These are phyloP conservation scores for Coemansia biformis DNA, from an alignment of 192 early-diverging fungal genomes.

Conservation along the genomic window DNA sequence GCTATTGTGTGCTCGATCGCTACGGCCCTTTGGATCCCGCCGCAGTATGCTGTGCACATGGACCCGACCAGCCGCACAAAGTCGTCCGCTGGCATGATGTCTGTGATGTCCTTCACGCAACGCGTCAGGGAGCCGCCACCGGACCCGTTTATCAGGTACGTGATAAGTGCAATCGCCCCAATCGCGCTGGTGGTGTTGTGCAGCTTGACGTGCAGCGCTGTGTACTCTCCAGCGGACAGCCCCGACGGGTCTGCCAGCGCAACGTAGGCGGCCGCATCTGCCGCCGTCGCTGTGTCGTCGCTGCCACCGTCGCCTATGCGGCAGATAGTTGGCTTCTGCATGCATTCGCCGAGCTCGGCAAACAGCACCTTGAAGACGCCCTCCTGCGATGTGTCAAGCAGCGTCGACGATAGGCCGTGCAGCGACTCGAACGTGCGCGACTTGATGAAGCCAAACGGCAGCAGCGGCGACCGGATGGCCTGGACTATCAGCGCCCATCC, in stretches of 20 bases:
- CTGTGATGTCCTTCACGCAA: constrained; percentile 26
- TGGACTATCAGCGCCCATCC: constrained; percentile 44
- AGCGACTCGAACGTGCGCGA: constrained; percentile 47
- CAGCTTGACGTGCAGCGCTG: constrained; percentile 11
- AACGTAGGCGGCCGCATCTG: constrained; percentile 17
- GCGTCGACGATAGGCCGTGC: constrained; percentile 37
- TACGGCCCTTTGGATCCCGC: constrained; percentile 27
- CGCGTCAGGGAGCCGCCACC: constrained; percentile 38
- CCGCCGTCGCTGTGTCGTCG: no score
- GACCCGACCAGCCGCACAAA: constrained; percentile 20
- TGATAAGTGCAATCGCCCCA: constrained; percentile 30
- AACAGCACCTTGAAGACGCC: constrained; percentile 34
- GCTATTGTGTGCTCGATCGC: constrained; percentile 29
- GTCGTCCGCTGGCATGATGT: constrained; percentile 27
- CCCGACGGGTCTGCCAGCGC: constrained; percentile 28
- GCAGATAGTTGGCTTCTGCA: constrained; percentile 10
- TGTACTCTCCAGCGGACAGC: constrained; percentile 22
- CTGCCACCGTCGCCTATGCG: no score
- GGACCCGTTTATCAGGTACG: constrained; percentile 32
- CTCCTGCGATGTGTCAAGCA: constrained; percentile 45
- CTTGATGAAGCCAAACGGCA: constrained; percentile 49
- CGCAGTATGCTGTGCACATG: constrained; percentile 18
- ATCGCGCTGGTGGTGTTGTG: constrained; percentile 33
- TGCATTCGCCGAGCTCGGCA: constrained; percentile 22
- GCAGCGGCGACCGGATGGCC: constrained; percentile 41